Evolutionary conservation across 1,284 basidiomycete species (phyloP).

Genomic region (Tetrapyrgos nigripes): DNA sequence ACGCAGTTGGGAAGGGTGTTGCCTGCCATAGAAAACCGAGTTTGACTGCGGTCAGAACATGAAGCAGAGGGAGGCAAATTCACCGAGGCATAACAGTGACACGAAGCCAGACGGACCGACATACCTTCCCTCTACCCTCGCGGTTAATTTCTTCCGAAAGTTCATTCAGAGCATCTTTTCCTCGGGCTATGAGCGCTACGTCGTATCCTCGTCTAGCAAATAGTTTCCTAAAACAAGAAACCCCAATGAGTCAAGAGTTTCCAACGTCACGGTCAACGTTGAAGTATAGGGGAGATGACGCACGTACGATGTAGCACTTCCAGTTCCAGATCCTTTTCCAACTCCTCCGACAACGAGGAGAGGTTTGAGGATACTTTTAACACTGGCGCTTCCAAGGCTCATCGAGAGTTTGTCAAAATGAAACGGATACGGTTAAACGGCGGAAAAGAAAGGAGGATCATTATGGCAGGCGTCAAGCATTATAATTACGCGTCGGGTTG

Average conservation of each 20-base stretch:
- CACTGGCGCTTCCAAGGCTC: no score
- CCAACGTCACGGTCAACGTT: no score
- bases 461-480: no score
- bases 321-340: constrained; percentile 62
- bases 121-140: constrained; percentile 61
- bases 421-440: no score
- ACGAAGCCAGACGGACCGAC: constrained; percentile 7
- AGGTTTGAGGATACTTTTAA: constrained; percentile 13
- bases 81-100: neutral
- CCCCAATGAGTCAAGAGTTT: neutral
- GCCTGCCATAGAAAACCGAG: constrained; percentile 47
- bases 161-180: constrained; percentile 55
- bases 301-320: constrained; percentile 64
- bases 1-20: constrained; percentile 60
- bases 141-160: constrained; percentile 61
- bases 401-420: no score
- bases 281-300: constrained; percentile 12
- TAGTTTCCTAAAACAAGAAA: constrained; percentile 49
- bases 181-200: constrained; percentile 72
- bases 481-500: no score
- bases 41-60: neutral
- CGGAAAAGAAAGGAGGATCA: no score
- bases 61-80: neutral
- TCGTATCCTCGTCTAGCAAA: constrained; percentile 71
- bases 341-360: constrained; percentile 44